Evolutionary conservation across 1,284 basidiomycete species (phyloP), one percentile per base, ranked within the genome.

Genomic region (Boletus sp.): DNA sequence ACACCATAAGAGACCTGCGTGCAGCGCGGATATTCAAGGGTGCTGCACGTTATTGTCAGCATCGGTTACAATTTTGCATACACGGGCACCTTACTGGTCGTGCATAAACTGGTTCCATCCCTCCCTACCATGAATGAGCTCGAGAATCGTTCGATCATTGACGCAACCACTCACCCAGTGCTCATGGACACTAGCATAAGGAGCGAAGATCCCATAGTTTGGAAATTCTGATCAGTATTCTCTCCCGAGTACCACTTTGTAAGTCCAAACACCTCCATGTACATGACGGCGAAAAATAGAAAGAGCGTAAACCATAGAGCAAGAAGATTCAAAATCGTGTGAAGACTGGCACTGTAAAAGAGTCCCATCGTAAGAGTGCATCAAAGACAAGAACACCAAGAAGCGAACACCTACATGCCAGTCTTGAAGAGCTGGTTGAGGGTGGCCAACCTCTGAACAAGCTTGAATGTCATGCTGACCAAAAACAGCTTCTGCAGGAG

Each of bases 371-470:
- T 20, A 20, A 37, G 48, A 52, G 44, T n/a, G n/a, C n/a, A n/a
- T n/a, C n/a, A n/a, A 37, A 33, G 46, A 20, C 51, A 35, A 9
- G 44, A 40, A 37, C 16, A 23, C 13, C 46, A 42, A 19, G 9
- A 30, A 38, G 3, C 17, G 7, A 25, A 7, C 23, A 75, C 91
- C 56, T 72, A 94, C 90, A 91, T 79, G 2, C 92, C 91, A 6
- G 94, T 97, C 71, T 97, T 97, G 80, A 98, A 98, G 16, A 99
- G 75, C 69, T 96, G 92, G 61, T 98, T 98, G 50, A 99, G 74
- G 53, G 82, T 84, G 60, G 93, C 87, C 52, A 86, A 88, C 44
- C 90, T 80, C 64, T 97, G 92, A 1, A 97, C 91, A 19, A 99
- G 78, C 70, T 99, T 99, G 76, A 98, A 87, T 0, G 91, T 84